Evolutionary conservation across 2,329 filamentous ascomycete genomes (phyloP), one percentile per base, ranked within the genome.

Genomic region (Talaromyces funiculosus): DNA sequence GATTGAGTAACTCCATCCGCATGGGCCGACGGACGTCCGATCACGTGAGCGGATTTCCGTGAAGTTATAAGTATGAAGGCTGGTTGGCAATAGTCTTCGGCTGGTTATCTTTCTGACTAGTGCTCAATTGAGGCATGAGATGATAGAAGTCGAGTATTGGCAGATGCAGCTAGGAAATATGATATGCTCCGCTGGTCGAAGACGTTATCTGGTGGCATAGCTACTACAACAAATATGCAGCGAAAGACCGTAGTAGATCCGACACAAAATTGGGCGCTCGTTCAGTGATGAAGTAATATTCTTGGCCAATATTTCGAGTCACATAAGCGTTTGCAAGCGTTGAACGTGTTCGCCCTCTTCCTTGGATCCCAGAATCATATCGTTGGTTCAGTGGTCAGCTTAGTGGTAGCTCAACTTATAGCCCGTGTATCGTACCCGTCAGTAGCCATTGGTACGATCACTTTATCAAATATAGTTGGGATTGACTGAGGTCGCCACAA

Each of bases 21-120:
- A 20, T 31, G 26, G 9, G 24, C n/a, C 45, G 18, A n/a, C 22
- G 31, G 33, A 40, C 8, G 35, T 57, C 60, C 60, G 60, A 18
- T 61, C 60, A 61, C 54, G 60, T 61, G 60, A 61, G 29, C 60
- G 60, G 60, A 45, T n/a, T n/a, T 47, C 42, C 22, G 42, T 42
- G 38, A 10, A 20, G n/a, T 20, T 20, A 18, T 9, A 4, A 6
- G 4, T 7, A 7, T 3, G 20, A 14, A 12, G 40, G 10, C 14
- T 24, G 12, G 40, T 43, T 24, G 40, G 40, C 10, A 43, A 10
- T 20, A 18, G 16, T 42, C 20, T 2, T 42, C 2, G 4, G 42
- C 22, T n/a, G 12, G 14, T 1, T 26, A 16, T 26, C 22, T n/a
- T n/a, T n/a, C n/a, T 26, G 3, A 4, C 22, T 45, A 45, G 22